These are phyloP conservation scores for Fusarium multiceps DNA, from an alignment of 2,329 filamentous ascomycete species.

Conservation along the genomic window DNA sequence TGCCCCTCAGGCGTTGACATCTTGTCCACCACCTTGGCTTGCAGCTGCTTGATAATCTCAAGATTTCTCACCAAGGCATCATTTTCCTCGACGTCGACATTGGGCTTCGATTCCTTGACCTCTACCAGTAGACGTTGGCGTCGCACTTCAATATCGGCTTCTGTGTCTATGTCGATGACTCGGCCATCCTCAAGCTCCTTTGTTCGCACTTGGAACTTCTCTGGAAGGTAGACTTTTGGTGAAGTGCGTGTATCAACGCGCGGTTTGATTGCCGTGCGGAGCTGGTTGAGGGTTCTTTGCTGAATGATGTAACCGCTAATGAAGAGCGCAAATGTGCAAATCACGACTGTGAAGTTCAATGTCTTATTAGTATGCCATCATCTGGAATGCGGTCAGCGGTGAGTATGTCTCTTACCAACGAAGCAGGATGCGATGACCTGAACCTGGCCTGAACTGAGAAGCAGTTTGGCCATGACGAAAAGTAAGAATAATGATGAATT, in stretches of 20 bases:
- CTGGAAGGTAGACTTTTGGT: conserved; percentile 63
- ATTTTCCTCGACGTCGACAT: conserved; percentile 33
- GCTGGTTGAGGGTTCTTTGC: conserved; percentile 82
- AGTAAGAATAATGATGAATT: neutral
- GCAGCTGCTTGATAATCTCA: conserved; percentile 49
- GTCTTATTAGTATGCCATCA: conserved; percentile 14
- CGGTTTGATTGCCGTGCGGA: conserved; percentile 77
- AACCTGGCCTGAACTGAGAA: conserved; percentile 77
- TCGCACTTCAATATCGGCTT: conserved; percentile 47
- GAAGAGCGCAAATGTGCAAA: conserved; percentile 86
- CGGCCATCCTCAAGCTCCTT: conserved; percentile 61
- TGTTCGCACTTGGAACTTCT: conserved; percentile 60
- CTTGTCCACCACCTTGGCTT: conserved; percentile 49
- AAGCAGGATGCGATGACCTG: conserved; percentile 72
- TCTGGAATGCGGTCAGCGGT: conserved; percentile 35
- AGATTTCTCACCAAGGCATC: conserved; percentile 43
- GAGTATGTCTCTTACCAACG: conserved; percentile 65
- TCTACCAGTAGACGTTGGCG: conserved; percentile 50
- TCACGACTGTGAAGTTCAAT: conserved; percentile 63
- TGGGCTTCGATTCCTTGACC: conserved; percentile 49
- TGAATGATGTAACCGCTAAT: conserved; percentile 89
- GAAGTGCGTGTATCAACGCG: conserved; percentile 53
- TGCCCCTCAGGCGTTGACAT: conserved; percentile 49
- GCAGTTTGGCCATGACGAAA: conserved; percentile 55
- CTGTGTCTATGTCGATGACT: conserved; percentile 54